phyloP scores from a whole-genome alignment of 2,329 filamentous ascomycete genomes.

The Paecilomyces sp. region DNA sequence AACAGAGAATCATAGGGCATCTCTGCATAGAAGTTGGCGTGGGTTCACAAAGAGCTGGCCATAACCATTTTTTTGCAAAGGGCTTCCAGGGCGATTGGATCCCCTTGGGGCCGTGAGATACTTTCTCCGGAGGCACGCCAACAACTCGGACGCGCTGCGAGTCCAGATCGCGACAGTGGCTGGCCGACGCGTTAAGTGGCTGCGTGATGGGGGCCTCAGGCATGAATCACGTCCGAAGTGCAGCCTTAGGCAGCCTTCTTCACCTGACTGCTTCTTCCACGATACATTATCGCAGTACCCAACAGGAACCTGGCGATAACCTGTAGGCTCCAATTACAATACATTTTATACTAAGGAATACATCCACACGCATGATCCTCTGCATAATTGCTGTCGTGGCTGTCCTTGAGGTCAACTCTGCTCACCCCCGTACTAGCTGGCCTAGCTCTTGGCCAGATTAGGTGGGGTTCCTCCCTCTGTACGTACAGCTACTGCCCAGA shows the following conservation, averaged over 20 bases:
- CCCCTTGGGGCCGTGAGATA: not conserved
- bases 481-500: not conserved
- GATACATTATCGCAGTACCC: too few relatives aligned
- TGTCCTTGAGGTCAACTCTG: not conserved
- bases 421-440: not conserved
- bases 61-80: constrained; percentile 1
- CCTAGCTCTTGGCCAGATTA: not conserved
- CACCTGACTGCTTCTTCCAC: too few relatives aligned
- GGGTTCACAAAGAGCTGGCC: constrained; percentile 1
- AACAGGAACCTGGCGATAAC: too few relatives aligned
- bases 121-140: not conserved
- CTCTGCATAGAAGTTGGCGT: constrained; percentile 10
- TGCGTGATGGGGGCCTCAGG: constrained; percentile 18
- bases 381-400: not conserved
- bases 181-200: constrained; percentile 29
- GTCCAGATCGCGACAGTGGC: constrained; percentile 14
- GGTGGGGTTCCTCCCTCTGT: not conserved
- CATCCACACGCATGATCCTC: not conserved
- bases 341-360: not conserved
- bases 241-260: too few relatives aligned
- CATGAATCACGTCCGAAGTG: not conserved
- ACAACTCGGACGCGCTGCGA: constrained; percentile 1
- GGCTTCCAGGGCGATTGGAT: not conserved
- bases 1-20: constrained; percentile 19
- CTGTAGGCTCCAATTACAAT: not conserved